Evolutionary conservation across 2,329 filamentous ascomycete species (phyloP).

Genomic region (Fusarium camptoceras): DNA sequence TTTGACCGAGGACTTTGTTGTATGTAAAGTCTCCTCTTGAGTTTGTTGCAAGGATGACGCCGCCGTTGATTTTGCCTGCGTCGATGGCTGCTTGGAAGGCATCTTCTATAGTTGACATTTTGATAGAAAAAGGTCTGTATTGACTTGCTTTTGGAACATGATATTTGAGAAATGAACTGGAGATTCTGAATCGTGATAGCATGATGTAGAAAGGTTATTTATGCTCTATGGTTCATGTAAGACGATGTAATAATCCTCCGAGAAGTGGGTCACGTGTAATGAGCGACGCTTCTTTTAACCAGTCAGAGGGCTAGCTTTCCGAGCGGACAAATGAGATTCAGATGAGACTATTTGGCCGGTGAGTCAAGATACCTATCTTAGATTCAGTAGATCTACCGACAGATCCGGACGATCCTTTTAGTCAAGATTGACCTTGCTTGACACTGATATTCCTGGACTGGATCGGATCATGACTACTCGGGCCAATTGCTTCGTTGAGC

Average conservation of each 20-base stretch:
- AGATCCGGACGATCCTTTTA: neutral
- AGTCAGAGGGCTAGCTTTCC: constrained; percentile 7
- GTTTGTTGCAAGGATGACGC: constrained; percentile 56
- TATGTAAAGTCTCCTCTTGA: constrained; percentile 54
- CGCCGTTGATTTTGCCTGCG: constrained; percentile 58
- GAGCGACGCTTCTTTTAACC: neutral
- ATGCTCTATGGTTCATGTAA: constrained; percentile 8
- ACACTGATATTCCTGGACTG: rapidly evolving
- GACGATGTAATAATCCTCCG: neutral
- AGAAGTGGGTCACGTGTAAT: neutral
- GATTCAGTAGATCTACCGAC: neutral
- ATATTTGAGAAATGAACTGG: neutral
- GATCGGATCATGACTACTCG: too few species aligned
- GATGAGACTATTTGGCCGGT: neutral
- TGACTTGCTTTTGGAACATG: rapidly evolving
- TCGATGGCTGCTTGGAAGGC: constrained; percentile 55
- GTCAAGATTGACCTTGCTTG: neutral
- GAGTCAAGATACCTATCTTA: constrained; percentile 1
- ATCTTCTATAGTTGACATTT: constrained; percentile 53
- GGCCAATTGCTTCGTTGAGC: neutral
- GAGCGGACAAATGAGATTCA: neutral
- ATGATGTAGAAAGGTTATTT: constrained; percentile 8
- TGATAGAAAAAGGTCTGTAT: neutral
- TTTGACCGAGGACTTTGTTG: constrained; percentile 54
- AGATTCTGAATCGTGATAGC: neutral